Evolutionary conservation across 129 eudicot genomes (phyloP).

Genomic region (Heracleum sosnowskyi): DNA sequence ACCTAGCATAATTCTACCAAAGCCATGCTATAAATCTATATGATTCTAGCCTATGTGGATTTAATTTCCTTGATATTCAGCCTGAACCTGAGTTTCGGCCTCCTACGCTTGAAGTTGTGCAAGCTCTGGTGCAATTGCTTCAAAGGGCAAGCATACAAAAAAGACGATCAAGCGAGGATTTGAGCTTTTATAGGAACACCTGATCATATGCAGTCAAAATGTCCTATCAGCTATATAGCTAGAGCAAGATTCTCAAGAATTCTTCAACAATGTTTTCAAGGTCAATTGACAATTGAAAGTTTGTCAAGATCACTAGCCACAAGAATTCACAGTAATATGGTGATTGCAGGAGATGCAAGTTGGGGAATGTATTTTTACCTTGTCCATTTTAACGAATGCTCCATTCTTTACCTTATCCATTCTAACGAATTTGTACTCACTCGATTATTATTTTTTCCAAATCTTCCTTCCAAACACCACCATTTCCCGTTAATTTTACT

Average conservation of each 20-base stretch:
- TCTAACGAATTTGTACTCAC: too few relatives aligned
- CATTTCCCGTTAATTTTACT: too few relatives aligned
- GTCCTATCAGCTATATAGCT: neutral
- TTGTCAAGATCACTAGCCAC: neutral
- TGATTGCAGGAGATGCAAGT: neutral
- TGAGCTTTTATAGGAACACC: slow-evolving; percentile 5
- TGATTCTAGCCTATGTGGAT: neutral
- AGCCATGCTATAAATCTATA: neutral
- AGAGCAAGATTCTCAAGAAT: neutral
- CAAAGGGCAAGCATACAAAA: slow-evolving; percentile 93
- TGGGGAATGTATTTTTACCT: neutral
- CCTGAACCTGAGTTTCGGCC: slow-evolving; percentile 95
- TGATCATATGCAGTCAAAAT: neutral
- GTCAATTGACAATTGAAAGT: neutral
- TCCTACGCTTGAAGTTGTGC: slow-evolving; percentile 94
- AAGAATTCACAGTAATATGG: neutral
- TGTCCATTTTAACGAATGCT: too few relatives aligned
- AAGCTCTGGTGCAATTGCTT: slow-evolving; percentile 81
- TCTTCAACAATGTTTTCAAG: neutral
- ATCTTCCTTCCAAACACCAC: too few relatives aligned
- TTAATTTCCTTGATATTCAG: neutral
- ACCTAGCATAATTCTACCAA: neutral
- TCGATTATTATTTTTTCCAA: too few relatives aligned
- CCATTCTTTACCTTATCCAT: too few relatives aligned
- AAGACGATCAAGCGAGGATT: slow-evolving; percentile 27